phyloP scores from a whole-genome alignment of 2,329 filamentous ascomycete genomes.

The Arthrobotrys musiformis region DNA sequence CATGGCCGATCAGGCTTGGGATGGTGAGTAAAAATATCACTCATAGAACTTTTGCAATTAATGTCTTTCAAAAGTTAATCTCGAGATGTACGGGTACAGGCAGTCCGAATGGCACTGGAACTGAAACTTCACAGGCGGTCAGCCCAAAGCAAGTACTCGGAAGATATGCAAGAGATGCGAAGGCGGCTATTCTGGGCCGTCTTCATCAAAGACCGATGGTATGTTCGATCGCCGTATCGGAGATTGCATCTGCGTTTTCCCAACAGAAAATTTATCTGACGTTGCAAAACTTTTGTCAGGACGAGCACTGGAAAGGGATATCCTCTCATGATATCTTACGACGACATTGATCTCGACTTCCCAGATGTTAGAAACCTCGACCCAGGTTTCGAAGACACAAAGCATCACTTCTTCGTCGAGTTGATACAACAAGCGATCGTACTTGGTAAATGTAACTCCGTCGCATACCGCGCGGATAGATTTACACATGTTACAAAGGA shows the following conservation, averaged over 20 bases:
- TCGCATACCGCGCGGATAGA: slow-evolving; percentile 57
- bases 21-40: slow-evolving; percentile 50
- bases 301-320: slow-evolving; percentile 59
- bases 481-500: slow-evolving; percentile 50
- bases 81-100: slow-evolving; percentile 25
- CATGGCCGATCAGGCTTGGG: slow-evolving; percentile 57
- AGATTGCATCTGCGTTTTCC: not conserved
- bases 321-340: slow-evolving; percentile 57
- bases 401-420: slow-evolving; percentile 57
- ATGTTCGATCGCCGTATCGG: slow-evolving; percentile 8
- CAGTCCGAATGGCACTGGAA: slow-evolving; percentile 58
- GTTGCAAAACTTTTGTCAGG: slow-evolving; percentile 19
- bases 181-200: slow-evolving; percentile 58
- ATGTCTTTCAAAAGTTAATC: slow-evolving; percentile 11
- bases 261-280: not conserved
- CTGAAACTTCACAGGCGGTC: slow-evolving; percentile 55
- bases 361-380: slow-evolving; percentile 56
- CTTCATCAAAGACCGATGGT: slow-evolving; percentile 58
- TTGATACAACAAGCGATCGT: slow-evolving; percentile 56
- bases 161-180: slow-evolving; percentile 57
- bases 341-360: slow-evolving; percentile 56
- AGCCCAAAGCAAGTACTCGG: slow-evolving; percentile 44
- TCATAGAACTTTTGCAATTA: not conserved
- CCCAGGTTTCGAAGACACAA: slow-evolving; percentile 29
- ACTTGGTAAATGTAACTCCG: slow-evolving; percentile 55